Evolutionary conservation across 495 filamentous ascomycete species (phyloP).

Genomic region (Xylaria curta): DNA sequence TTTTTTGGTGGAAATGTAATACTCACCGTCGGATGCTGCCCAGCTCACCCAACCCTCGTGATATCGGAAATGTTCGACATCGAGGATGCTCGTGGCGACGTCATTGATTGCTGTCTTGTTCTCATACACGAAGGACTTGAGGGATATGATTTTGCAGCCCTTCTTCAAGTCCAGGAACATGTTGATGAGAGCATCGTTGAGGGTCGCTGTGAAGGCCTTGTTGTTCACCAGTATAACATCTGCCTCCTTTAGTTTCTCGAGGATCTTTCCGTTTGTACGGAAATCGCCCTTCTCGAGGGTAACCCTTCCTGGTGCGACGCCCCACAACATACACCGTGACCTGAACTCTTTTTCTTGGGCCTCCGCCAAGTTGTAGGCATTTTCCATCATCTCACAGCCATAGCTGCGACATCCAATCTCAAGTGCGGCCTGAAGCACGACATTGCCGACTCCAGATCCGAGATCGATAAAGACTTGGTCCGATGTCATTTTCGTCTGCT

Average conservation of each 20-base stretch:
- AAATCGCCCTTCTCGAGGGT: slow-evolving; percentile 86
- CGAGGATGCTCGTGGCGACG: slow-evolving; percentile 75
- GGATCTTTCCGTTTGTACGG: slow-evolving; percentile 72
- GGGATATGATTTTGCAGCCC: slow-evolving; percentile 83
- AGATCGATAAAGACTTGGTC: slow-evolving; percentile 90
- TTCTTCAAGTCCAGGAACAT: slow-evolving; percentile 95
- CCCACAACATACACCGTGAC: slow-evolving; percentile 87
- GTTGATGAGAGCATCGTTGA: slow-evolving; percentile 85
- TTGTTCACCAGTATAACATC: slow-evolving; percentile 98
- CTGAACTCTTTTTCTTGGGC: slow-evolving; percentile 86
- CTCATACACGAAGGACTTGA: slow-evolving; percentile 79
- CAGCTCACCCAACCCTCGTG: slow-evolving; percentile 88
- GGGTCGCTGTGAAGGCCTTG: slow-evolving; percentile 84
- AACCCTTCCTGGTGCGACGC: slow-evolving; percentile 78
- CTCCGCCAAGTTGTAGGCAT: slow-evolving; percentile 82
- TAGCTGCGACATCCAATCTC: slow-evolving; percentile 94
- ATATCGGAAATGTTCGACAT: slow-evolving; percentile 77
- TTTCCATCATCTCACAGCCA: slow-evolving; percentile 95
- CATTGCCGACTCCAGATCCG: slow-evolving; percentile 94
- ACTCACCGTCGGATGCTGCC: slow-evolving; percentile 82
- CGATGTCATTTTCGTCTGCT: slow-evolving; percentile 76
- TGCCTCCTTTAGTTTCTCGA: slow-evolving; percentile 74
- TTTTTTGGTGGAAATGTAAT: slow-evolving; percentile 88
- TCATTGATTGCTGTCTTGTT: slow-evolving; percentile 76
- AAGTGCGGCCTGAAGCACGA: slow-evolving; percentile 91